Evolutionary conservation across 768 basidiomycete genomes (phyloP).

Genomic region (Pisolithus microcarpus): DNA sequence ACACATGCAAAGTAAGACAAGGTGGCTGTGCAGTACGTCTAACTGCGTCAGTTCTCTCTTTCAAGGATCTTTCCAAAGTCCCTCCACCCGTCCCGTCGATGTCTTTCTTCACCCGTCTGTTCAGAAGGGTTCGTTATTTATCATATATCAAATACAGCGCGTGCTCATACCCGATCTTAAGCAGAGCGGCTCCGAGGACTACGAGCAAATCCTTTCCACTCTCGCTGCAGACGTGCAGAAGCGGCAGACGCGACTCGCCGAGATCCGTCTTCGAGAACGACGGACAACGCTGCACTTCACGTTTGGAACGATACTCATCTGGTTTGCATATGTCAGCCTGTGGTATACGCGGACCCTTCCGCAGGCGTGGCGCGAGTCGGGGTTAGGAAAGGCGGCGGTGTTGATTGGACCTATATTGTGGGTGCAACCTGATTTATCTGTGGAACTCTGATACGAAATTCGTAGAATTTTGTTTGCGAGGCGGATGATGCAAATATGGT

Average conservation of each 20-base stretch:
- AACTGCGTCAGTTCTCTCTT: too few species aligned
- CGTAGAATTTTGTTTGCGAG: slow-evolving; percentile 67
- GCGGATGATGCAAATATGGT: slow-evolving; percentile 80
- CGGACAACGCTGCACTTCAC: slow-evolving; percentile 72
- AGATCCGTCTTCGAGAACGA: slow-evolving; percentile 80
- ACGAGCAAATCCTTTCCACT: slow-evolving; percentile 62
- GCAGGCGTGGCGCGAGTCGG: slow-evolving; percentile 19
- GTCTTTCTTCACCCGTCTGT: slow-evolving; percentile 22
- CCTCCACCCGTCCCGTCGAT: background rate
- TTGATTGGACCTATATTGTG: slow-evolving; percentile 74
- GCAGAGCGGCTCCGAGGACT: slow-evolving; percentile 47
- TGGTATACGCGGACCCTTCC: slow-evolving; percentile 69
- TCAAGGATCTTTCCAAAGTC: background rate
- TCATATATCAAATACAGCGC: background rate
- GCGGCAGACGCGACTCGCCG: slow-evolving; percentile 66
- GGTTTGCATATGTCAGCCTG: slow-evolving; percentile 64
- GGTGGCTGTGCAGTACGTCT: too few species aligned
- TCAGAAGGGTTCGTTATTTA: slow-evolving; percentile 18
- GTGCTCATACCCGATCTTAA: background rate
- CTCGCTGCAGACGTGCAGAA: slow-evolving; percentile 66
- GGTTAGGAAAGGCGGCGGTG: slow-evolving; percentile 41
- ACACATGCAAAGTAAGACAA: too few species aligned
- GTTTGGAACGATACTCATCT: slow-evolving; percentile 65
- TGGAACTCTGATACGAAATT: background rate
- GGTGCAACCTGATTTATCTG: slow-evolving; percentile 25